Evolutionary conservation across 352 stramenopile genomes (phyloP).

Genomic region (Phytopythium oedochilum): DNA sequence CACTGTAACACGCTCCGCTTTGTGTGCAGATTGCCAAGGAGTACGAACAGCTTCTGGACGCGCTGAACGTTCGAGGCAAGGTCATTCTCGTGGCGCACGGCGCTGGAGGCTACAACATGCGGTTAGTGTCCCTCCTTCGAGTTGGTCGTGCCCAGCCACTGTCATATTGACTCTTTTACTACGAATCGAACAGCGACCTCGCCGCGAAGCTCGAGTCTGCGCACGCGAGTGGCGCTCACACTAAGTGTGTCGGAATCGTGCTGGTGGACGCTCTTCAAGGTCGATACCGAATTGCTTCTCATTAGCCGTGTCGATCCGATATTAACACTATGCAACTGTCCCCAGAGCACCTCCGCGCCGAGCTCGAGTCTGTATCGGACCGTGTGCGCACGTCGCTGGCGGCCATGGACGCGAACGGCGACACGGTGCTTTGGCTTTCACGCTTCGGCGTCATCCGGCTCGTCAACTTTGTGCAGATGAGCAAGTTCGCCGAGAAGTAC

Average conservation of each 20-base stretch:
- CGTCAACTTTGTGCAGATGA: slow-evolving; percentile 55
- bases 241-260: slow-evolving; percentile 58
- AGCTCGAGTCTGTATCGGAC: slow-evolving; percentile 64
- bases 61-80: slow-evolving; percentile 47
- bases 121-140: slow-evolving; percentile 11
- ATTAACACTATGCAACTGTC: slow-evolving; percentile 2
- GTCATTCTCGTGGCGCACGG: slow-evolving; percentile 72
- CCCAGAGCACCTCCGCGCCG: slow-evolving; percentile 50
- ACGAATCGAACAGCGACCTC: slow-evolving; percentile 39
- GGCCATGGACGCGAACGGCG: slow-evolving; percentile 58
- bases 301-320: not conserved
- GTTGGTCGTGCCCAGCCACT: too few relatives aligned
- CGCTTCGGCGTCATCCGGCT: slow-evolving; percentile 63
- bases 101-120: slow-evolving; percentile 80
- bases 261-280: slow-evolving; percentile 66
- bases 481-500: slow-evolving; percentile 56
- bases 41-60: slow-evolving; percentile 54
- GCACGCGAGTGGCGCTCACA: slow-evolving; percentile 1
- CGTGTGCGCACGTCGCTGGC: slow-evolving; percentile 42
- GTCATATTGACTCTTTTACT: too few relatives aligned
- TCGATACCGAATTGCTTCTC: slow-evolving; percentile 2
- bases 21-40: slow-evolving; percentile 43
- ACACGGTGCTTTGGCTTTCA: slow-evolving; percentile 46
- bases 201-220: slow-evolving; percentile 34
- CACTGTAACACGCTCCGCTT: not conserved